These are phyloP conservation scores for Umbelopsis ramanniana DNA, from an alignment of 192 early-diverging fungal species.

Conservation along the genomic window DNA sequence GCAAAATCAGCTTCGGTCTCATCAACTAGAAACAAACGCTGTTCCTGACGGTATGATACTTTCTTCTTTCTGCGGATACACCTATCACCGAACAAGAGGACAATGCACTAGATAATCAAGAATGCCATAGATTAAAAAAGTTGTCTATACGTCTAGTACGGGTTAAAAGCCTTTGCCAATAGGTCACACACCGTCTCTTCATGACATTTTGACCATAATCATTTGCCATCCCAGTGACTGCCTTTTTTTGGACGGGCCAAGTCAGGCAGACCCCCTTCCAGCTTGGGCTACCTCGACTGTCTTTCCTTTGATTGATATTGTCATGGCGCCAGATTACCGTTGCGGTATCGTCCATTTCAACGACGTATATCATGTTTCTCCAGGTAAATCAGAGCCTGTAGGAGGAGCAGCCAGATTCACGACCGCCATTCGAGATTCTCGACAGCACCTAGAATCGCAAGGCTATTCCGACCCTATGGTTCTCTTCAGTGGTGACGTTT, in stretches of 20 bases:
- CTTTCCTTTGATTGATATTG: background rate
- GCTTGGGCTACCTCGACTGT: background rate
- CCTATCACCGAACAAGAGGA: too few species aligned
- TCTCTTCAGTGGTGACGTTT: conserved; percentile 69
- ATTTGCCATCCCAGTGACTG: background rate
- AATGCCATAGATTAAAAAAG: too few species aligned
- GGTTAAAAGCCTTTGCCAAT: too few species aligned
- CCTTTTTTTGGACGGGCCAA: background rate
- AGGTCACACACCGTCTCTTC: too few species aligned
- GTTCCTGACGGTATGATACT: too few species aligned
- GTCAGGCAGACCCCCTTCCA: background rate
- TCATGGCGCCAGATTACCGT: background rate
- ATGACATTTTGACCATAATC: too few species aligned
- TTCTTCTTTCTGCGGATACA: too few species aligned
- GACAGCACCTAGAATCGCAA: conserved; percentile 29
- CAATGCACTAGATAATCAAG: too few species aligned
- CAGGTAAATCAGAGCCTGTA: conserved; percentile 57
- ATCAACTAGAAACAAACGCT: too few species aligned
- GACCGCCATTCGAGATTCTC: conserved; percentile 40
- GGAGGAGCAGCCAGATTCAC: conserved; percentile 69
- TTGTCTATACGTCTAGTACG: too few species aligned
- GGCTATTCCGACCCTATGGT: conserved; percentile 45
- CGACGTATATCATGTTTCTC: conserved; percentile 65
- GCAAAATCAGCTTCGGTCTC: too few species aligned
- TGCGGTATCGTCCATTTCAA: conserved; percentile 59